Evolutionary conservation across 176 grass and related monocot species (phyloP), one percentile per base, ranked within the genome.

Genomic region (Typha latifolia): DNA sequence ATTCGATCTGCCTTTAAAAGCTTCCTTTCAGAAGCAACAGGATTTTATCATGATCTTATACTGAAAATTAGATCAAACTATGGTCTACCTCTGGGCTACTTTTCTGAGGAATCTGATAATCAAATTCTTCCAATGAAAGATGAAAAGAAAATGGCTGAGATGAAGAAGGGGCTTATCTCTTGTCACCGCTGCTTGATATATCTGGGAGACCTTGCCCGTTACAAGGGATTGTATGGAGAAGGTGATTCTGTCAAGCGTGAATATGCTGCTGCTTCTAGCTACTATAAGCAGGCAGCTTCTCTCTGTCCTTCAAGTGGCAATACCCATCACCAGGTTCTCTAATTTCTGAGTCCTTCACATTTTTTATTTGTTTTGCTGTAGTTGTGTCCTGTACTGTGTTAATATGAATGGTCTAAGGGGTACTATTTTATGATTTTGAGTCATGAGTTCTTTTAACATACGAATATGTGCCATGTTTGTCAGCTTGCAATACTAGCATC

Each of bases 181-280:
- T 97, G 94, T 71, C 81, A 97, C 63, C 78, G 85, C 14, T 97
- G 89, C 63, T 83, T 97, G 72, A 97, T 97, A 82, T 97, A 97
- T 78, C 72, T 92, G 70, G 94, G 89, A 51, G 94, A 97, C 72
- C 80, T 97, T 76, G 85, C 94, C 32, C 88, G 94, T 61, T 97
- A 97, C 64, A 97, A 87, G 72, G 90, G 89, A 52, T 62, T 92
- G 65, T 86, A 90, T 74, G 94, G 89, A 50, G 94, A 92, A 57
- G 81, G 71, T 26, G 89, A 97, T 76, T 85, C 78, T 76, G 72
- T 71, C 15, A 82, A 61, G 32, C 80, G 78, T 56, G 94, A 92
- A 66, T 97, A 89, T 81, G 75, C 78, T 31, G 78, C 89, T 31
- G 89, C 94, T 64, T 89, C 85, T 72, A 87, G 86, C 70, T 97